Conservation (phyloP, 1,284 basidiomycete species). For the Rhodotorula glutinis region DNA sequence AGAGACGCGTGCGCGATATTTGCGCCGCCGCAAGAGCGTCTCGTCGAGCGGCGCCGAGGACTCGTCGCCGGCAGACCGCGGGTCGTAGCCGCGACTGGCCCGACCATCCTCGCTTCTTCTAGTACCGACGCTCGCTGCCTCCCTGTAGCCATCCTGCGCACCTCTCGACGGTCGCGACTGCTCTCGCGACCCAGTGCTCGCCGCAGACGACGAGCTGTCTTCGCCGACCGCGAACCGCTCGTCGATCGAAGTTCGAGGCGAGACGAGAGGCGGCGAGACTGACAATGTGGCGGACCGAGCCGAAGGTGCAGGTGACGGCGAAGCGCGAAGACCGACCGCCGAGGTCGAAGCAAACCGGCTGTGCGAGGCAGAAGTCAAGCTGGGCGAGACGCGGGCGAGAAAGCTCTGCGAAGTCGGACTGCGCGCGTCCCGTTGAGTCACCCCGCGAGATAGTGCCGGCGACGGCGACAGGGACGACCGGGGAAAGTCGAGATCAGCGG, state of each 20-base stretch:
- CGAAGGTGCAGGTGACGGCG: too few relatives aligned
- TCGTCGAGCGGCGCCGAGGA: neutral
- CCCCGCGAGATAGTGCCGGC: neutral
- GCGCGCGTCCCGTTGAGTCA: neutral
- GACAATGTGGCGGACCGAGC: too few relatives aligned
- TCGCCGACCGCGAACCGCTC: neutral
- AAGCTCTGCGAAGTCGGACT: too few relatives aligned
- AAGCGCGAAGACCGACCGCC: neutral
- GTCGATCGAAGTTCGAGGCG: neutral
- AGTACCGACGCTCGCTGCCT: too few relatives aligned
- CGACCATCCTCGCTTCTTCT: too few relatives aligned
- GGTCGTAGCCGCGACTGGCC: too few relatives aligned
- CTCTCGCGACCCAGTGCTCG: too few relatives aligned
- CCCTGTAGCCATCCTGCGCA: too few relatives aligned
- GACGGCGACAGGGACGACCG: neutral
- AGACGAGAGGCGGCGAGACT: too few relatives aligned
- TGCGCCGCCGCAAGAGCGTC: neutral
- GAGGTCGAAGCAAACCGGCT: slow-evolving; percentile 4
- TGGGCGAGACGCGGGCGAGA: slow-evolving; percentile 18
- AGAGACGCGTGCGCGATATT: neutral
- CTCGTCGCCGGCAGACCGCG: too few relatives aligned
- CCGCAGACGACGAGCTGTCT: too few relatives aligned
- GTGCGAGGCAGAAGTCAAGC: slow-evolving; percentile 6
- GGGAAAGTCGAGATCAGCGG: slow-evolving; percentile 12
- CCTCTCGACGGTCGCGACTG: too few relatives aligned